phyloP scores from a whole-genome alignment of 257 asterid species.

The Solanum acaule region DNA sequence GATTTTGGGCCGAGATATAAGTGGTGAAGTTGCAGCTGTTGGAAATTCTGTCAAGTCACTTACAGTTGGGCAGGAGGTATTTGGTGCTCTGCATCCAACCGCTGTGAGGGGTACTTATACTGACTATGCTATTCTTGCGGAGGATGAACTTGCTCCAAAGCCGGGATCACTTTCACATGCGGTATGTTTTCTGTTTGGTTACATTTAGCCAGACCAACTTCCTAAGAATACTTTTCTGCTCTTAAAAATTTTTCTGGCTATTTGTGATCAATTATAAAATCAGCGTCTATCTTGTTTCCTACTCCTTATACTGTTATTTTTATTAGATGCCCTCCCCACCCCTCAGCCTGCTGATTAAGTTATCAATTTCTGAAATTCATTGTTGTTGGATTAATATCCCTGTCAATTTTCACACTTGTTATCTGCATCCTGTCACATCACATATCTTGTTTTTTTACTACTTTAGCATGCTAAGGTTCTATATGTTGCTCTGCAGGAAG shows the following conservation, averaged over 20 bases:
- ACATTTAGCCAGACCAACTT: background rate
- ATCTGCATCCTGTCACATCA: background rate
- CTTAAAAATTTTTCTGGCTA: background rate
- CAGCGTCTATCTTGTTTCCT: background rate
- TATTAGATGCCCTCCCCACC: background rate
- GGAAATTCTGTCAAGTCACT: slow-evolving; percentile 66
- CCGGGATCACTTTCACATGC: slow-evolving; percentile 75
- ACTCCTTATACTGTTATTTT: background rate
- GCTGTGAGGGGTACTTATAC: slow-evolving; percentile 96
- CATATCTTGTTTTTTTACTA: background rate
- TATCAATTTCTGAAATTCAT: background rate
- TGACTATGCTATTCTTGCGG: slow-evolving; percentile 82
- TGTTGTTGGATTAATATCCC: background rate
- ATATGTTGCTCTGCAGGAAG: slow-evolving; percentile 49
- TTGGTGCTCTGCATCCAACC: slow-evolving; percentile 97
- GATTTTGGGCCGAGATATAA: slow-evolving; percentile 91
- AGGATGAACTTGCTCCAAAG: slow-evolving; percentile 68
- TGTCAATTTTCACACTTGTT: background rate
- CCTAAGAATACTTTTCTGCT: background rate
- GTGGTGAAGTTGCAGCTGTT: slow-evolving; percentile 90
- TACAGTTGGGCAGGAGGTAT: slow-evolving; percentile 80
- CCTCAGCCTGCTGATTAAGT: background rate
- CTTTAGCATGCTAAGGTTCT: background rate
- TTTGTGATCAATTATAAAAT: background rate
- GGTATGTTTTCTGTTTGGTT: slow-evolving; percentile 32